These are phyloP conservation scores for Tilletia walkeri DNA, from an alignment of 1,284 basidiomycete species.

Conservation along the genomic window DNA sequence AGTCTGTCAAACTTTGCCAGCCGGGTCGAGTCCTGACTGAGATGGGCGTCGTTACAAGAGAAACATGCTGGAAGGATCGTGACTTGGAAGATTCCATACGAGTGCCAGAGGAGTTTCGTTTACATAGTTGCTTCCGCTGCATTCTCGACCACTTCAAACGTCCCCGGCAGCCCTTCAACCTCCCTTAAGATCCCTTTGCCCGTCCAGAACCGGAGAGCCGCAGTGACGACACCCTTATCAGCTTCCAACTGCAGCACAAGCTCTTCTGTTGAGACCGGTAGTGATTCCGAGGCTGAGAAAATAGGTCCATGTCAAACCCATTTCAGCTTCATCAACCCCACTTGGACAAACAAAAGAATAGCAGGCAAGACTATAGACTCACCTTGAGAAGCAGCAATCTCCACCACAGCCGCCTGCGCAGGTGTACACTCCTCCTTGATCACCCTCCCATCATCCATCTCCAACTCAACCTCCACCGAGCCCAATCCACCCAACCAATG, in stretches of 20 bases:
- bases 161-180: slow-evolving; percentile 3
- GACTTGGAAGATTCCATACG: too few relatives aligned
- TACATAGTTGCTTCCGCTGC: not conserved
- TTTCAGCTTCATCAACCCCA: not conserved
- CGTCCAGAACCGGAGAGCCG: slow-evolving; percentile 19
- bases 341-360: not conserved
- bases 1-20: not conserved
- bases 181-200: slow-evolving; percentile 16
- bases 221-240: slow-evolving; percentile 6
- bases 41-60: not conserved
- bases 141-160: slow-evolving; percentile 17
- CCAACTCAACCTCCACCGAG: slow-evolving; percentile 39
- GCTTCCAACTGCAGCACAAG: slow-evolving; percentile 14
- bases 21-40: too few relatives aligned
- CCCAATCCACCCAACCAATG: slow-evolving; percentile 45
- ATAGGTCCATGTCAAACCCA: too few relatives aligned
- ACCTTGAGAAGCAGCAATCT: slow-evolving; percentile 15
- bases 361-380: not conserved
- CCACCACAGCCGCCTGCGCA: slow-evolving; percentile 18
- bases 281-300: not conserved
- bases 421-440: slow-evolving; percentile 18
- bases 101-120: too few relatives aligned
- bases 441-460: slow-evolving; percentile 33
- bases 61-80: not conserved
- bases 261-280: slow-evolving; percentile 5